Conservation (phyloP, 805 yeast species). For the Brettanomyces nanus region DNA sequence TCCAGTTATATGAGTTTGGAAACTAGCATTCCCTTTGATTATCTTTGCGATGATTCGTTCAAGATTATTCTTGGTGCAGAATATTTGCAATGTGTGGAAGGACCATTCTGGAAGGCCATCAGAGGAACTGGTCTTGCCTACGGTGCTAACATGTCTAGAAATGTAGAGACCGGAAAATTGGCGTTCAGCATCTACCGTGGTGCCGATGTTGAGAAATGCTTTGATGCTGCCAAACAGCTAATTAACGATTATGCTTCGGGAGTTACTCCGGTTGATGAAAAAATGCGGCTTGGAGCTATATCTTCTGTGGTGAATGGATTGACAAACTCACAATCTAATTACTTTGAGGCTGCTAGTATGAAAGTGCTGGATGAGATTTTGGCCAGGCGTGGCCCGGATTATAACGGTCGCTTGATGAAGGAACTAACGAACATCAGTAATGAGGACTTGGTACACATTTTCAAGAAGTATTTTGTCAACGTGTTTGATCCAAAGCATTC, state of each 20-base stretch:
- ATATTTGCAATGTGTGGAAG: constrained; percentile 80
- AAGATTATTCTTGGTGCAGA: constrained; percentile 67
- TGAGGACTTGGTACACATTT: constrained; percentile 40
- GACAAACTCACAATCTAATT: constrained; percentile 62
- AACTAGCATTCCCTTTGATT: constrained; percentile 52
- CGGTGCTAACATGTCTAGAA: constrained; percentile 61
- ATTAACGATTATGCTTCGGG: constrained; percentile 57
- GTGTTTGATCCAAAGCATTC: constrained; percentile 53
- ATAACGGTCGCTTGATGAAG: constrained; percentile 43
- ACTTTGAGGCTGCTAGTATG: constrained; percentile 52
- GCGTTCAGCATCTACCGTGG: constrained; percentile 71
- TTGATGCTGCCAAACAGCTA: constrained; percentile 52
- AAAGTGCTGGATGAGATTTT: constrained; percentile 62
- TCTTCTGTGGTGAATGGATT: constrained; percentile 66
- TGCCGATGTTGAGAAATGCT: constrained; percentile 64
- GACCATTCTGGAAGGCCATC: constrained; percentile 94
- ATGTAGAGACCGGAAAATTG: constrained; percentile 59
- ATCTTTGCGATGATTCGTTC: constrained; percentile 51
- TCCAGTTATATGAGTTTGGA: constrained; percentile 60
- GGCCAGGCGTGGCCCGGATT: constrained; percentile 64
- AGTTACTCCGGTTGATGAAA: constrained; percentile 41
- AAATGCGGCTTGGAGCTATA: constrained; percentile 62
- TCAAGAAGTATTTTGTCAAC: constrained; percentile 54
- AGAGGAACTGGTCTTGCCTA: constrained; percentile 93
- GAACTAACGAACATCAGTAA: constrained; percentile 44